Base-by-base conservation (phyloP, 2,329 filamentous ascomycete genomes). In the Phyllosticta citribraziliensis region DNA sequence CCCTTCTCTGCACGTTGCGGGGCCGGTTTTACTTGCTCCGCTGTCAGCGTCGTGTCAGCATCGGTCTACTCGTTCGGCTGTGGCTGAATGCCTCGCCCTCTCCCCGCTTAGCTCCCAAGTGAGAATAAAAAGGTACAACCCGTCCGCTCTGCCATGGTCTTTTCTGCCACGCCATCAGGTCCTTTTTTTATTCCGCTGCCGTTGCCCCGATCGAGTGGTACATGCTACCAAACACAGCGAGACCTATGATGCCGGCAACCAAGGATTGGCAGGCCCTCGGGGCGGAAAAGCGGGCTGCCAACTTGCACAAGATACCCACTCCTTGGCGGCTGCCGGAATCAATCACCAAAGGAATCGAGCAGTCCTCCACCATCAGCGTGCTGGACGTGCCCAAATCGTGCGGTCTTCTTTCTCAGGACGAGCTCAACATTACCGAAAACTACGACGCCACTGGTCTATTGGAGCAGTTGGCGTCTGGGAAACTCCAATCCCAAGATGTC, bases 401-500 rank as follows among this genome's bases (percentile, higher is more conserved):
- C 56, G 70, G 70, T 2, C 61, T 75, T 27, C 62, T 75, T 10
- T 70, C 68, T 0, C 52, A 64, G 1, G 64, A 67, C 30, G 73
- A 75, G 61, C 60, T 75, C 1, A 65, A 67, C 2, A 66, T 75
- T n/a, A 75, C 73, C 0, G 72, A 72, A 30, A 66, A 74, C 57
- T 56, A 52, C 53, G 70, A 74, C 66, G 73, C 73, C 6, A 73
- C 71, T 0, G 67, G 62, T 0, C 60, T 75, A 5, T 63, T 74
- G 0, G 63, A 66, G 5, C 57, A 68, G 61, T 70, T 75, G 66
- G 51, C 56, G 2, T 63, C 57, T 1, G 64, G 69, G 1, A 40
- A 68, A 3, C 57, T 69, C 0, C 73, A 54, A 35, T 71, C 69
- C 50, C 63, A 69, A 11, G 76, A 82, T 14, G 82, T 85, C 1